phyloP scores from a whole-genome alignment of 805 yeast genomes.

The Candida insectalens region DNA sequence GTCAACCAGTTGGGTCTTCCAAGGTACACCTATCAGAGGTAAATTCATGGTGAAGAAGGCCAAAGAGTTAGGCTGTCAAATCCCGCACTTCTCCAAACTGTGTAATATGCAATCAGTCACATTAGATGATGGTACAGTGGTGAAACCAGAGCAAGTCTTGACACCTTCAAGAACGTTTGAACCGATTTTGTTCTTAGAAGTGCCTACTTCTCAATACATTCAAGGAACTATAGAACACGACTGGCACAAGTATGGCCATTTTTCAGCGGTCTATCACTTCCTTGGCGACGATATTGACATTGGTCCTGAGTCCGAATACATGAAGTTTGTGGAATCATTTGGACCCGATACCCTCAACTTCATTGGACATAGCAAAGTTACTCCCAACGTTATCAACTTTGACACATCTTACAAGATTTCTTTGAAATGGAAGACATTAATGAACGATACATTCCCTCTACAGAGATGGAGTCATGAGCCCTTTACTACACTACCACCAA shows the following conservation, averaged over 20 bases:
- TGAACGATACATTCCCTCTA: conserved; percentile 33
- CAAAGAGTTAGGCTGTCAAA: conserved; percentile 54
- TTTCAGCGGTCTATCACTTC: conserved; percentile 61
- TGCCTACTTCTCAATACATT: conserved; percentile 48
- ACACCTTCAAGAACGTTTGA: conserved; percentile 50
- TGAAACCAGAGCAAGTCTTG: conserved; percentile 65
- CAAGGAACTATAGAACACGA: conserved; percentile 17
- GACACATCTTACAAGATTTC: conserved; percentile 42
- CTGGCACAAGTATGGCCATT: conserved; percentile 13
- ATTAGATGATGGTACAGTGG: conserved; percentile 45
- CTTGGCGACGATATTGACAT: conserved; percentile 46
- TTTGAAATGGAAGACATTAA: conserved; percentile 48
- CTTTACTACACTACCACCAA: too few species aligned
- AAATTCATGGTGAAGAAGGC: conserved; percentile 65
- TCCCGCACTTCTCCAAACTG: conserved; percentile 47
- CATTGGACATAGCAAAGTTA: conserved; percentile 60
- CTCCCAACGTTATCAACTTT: conserved; percentile 53
- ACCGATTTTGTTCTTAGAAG: conserved; percentile 60
- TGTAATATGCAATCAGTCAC: conserved; percentile 51
- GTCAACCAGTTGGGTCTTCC: conserved; percentile 61
- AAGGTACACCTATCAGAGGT: conserved; percentile 64
- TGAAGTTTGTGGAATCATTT: conserved; percentile 43
- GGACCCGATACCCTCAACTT: conserved; percentile 46
- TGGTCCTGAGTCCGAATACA: conserved; percentile 32
- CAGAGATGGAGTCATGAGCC: conserved; percentile 26